Evolutionary conservation across 1,284 basidiomycete species (phyloP), one percentile per base, ranked within the genome.

Genomic region (Somion occarium): DNA sequence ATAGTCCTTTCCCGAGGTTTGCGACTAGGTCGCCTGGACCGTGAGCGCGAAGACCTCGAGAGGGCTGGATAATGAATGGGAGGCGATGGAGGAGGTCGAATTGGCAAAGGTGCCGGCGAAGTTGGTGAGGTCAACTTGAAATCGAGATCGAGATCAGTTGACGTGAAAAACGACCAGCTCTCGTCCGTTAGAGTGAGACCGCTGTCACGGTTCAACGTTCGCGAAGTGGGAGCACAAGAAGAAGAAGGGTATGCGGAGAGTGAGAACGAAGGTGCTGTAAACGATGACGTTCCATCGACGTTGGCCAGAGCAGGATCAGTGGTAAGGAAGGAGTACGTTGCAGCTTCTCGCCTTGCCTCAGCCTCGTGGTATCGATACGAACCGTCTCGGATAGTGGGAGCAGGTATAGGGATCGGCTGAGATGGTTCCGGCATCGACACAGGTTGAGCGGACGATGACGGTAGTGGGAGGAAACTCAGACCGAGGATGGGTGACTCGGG

Each of bases 51-150:
- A 12, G 5, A 38, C 34, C n/a, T 38, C 34, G 22, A n/a, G 24
- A 24, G 15, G n/a, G 25, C 19, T 15, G 44, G 25, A 20, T 27
- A 11, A 27, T 3, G 41, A 44, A 23, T 7, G 9, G 30, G 22
- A 24, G 49, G 49, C 11, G 49, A 46, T 18, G 49, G 49, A 25
- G 49, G 49, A 4, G 49, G 49, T 34, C 49, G 43, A n/a, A 51
- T 51, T 19, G 38, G 49, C 15, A 51, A 34, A n/a, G 49, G 44
- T 11, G 49, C 23, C 7, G 49, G 49, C 4, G 49, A 51, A 45
- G 24, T 26, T 3, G 37, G 37, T 38, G 42, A 22, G 13, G 22
- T 24, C 22, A 43, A 43, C 42, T 23, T 43, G 42, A 43, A 22
- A 22, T 43, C 23, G 42, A 43, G 23, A 19, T 43, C 42, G 22